Evolutionary conservation across 257 asterid genomes (phyloP), one percentile per base, ranked within the genome.

Genomic region (Striga asiatica): DNA sequence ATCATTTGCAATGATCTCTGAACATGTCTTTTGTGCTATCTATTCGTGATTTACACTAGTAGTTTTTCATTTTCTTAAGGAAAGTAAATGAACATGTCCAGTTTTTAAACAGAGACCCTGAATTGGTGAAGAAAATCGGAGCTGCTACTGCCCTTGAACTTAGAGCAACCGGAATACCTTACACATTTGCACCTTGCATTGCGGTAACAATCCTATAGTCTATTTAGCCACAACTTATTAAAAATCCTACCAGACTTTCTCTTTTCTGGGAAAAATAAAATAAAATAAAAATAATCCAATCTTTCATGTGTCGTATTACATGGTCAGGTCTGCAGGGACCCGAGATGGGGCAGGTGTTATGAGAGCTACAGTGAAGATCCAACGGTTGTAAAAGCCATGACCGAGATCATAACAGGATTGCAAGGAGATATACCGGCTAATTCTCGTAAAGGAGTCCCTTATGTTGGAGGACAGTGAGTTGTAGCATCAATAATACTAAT

Each of bases 321-420:
- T 51, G 18, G 46, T 60, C 19, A 73, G 79, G 75, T 73, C 21
- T 73, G 79, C 49, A 56, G 79, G 42, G 75, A 73, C 61, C 79
- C 75, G 0, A 61, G 75, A 61, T 69, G 72, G 75, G 75, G 79
- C 7, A 67, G 79, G 57, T 73, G 79, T 34, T 73, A 65, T 3
- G 75, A 73, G 58, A 76, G 82, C 58, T 76, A 66, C 34, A 72
- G 76, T 12, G 82, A 76, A 72, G 82, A 76, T 62, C 70, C 79
- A 0, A 48, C 45, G 11, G 46, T 73, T 21, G 79, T 73, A 23
- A 31, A 62, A 28, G 43, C 74, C 31, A 73, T 73, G 79, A 57
- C 73, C 4, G 70, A 69, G 58, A 50, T 69, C 22, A 69, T 73
- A 51, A 49, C 64, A n/a, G 79, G 79, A 23, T 35, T 69, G 6